Base-by-base conservation (phyloP, 2,329 filamentous ascomycete species). In the Claviceps pazoutovae region DNA sequence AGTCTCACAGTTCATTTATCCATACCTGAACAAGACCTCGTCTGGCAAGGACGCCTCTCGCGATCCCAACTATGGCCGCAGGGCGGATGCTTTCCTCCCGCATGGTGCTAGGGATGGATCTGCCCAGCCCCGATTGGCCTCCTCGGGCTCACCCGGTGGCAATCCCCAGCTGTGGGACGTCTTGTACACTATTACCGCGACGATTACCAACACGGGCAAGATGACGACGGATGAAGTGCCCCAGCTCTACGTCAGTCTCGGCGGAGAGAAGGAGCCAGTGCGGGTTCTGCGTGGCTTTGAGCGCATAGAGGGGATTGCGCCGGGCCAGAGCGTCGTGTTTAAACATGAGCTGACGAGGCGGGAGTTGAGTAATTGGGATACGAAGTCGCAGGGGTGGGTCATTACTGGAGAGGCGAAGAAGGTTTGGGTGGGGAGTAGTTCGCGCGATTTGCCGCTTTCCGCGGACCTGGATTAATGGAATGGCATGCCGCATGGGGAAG, bases 311-410 rank as follows among this genome's bases (percentile, higher is more conserved):
- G 75, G 73, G 48, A 82, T 96, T 56, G 72, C 77, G 4, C 76
- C 87, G 0, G 88, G 87, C n/a, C 66, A 80, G 66, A 80, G 75
- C 49, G 74, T 71, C 3, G 78, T 74, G 2, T 94, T 93, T 71
- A 73, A 66, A 1, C 82, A 79, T 0, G 76, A 82, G 16, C 68
- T 96, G 51, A 89, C 82, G 5, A 78, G 90, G 41, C 81, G 88
- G 52, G 91, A 96, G 62, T 59, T 96, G 52, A 88, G 84, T 64
- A 93, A 89, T 71, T 96, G 91, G 90, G 87, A 95, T 58, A 71
- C 78, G 1, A 74, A 63, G 1, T 65, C 70, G n/a, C 90, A 96
- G 74, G 83, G 96, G 72, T 97, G 91, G 90, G 78, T 88, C 46
- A 60, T 80, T n/a, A 73, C 69, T 8, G 58, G 68, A 17, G 60